Evolutionary conservation across 1,284 basidiomycete genomes (phyloP).

Genomic region (Xerocomus nothofagi): DNA sequence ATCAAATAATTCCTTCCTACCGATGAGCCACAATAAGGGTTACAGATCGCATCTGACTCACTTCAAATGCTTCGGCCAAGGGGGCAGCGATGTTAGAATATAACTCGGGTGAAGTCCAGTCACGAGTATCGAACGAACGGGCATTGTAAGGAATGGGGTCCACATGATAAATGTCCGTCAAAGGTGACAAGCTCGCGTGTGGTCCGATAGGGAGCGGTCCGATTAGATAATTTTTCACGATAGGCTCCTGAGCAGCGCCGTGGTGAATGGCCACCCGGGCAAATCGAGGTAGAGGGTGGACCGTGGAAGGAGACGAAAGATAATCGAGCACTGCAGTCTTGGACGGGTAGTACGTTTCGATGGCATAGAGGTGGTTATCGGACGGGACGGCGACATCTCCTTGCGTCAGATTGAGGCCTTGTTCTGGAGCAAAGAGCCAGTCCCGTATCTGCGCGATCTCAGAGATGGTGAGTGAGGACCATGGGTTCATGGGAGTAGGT

Average conservation of each 20-base stretch:
- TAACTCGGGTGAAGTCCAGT: constrained; percentile 38
- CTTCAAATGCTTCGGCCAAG: constrained; percentile 42
- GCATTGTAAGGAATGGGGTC: constrained; percentile 53
- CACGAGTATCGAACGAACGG: constrained; percentile 39
- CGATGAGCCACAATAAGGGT: constrained; percentile 9
- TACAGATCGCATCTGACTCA: constrained; percentile 22
- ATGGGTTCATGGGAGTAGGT: constrained; percentile 47
- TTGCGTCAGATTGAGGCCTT: constrained; percentile 49
- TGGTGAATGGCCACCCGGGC: constrained; percentile 43
- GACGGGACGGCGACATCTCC: constrained; percentile 34
- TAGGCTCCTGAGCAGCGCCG: constrained; percentile 43
- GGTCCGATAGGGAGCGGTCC: constrained; percentile 52
- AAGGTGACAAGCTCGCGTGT: constrained; percentile 38
- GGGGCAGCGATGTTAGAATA: constrained; percentile 33
- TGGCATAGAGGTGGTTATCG: constrained; percentile 51
- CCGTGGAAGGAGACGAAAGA: constrained; percentile 36
- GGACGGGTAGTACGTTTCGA: constrained; percentile 50
- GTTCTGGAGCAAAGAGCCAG: constrained; percentile 48
- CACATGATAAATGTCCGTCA: constrained; percentile 54
- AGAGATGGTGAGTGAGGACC: constrained; percentile 45
- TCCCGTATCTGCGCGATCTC: constrained; percentile 46
- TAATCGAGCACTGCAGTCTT: constrained; percentile 51
- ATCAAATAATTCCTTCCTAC: constrained; percentile 44
- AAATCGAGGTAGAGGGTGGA: neutral
- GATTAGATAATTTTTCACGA: constrained; percentile 53